Evolutionary conservation across 768 basidiomycete genomes (phyloP).

Genomic region (Scleroderma citrinum): DNA sequence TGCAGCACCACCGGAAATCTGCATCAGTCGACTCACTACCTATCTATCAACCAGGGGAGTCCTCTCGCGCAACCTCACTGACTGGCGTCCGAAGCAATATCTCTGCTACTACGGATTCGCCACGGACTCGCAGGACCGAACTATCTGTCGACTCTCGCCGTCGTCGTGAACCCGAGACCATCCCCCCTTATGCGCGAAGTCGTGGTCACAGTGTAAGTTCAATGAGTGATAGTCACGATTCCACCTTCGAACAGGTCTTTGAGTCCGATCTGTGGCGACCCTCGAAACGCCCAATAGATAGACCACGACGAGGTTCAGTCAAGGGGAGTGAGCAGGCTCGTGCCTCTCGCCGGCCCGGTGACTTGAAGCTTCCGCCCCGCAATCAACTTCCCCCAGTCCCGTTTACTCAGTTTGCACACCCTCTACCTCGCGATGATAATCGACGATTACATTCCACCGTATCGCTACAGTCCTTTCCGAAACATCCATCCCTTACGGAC

Average conservation of each 20-base stretch:
- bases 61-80: constrained; percentile 24
- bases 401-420: constrained; percentile 33
- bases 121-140: constrained; percentile 27
- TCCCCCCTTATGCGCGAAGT: constrained; percentile 37
- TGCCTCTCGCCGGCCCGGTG: constrained; percentile 46
- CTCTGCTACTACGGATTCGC: constrained; percentile 30
- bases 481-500: constrained; percentile 25
- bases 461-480: constrained; percentile 34
- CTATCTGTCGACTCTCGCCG: constrained; percentile 21
- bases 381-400: constrained; percentile 34
- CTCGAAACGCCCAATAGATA: constrained; percentile 34
- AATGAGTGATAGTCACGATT: constrained; percentile 35
- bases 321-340: constrained; percentile 41
- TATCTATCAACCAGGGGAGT: constrained; percentile 35
- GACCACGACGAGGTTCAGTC: constrained; percentile 42
- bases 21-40: constrained; percentile 75
- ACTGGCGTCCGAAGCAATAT: constrained; percentile 36
- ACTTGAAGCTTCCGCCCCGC: constrained; percentile 58
- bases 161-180: constrained; percentile 19
- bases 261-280: constrained; percentile 51
- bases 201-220: constrained; percentile 55
- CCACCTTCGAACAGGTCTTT: constrained; percentile 37
- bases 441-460: constrained; percentile 34
- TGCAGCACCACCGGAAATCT: constrained; percentile 56
- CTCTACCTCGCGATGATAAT: constrained; percentile 34